Evolutionary conservation across 768 basidiomycete species (phyloP).

Genomic region (Wakefieldia striispora): DNA sequence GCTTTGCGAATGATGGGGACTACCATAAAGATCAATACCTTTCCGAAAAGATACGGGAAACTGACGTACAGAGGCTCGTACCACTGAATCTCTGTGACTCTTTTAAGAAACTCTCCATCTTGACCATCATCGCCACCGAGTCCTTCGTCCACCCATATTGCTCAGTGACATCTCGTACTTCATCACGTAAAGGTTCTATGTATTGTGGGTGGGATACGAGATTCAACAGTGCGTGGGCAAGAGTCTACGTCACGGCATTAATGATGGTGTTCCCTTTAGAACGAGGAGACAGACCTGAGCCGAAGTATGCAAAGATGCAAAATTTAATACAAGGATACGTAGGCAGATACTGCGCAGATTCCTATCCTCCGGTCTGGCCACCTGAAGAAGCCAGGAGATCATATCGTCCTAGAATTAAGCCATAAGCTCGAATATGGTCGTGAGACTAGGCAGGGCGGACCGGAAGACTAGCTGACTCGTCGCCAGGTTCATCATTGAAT

Average conservation of each 20-base stretch:
- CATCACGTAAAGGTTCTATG: constrained; percentile 39
- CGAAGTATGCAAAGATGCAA: constrained; percentile 36
- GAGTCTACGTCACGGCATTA: constrained; percentile 24
- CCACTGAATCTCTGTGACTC: constrained; percentile 39
- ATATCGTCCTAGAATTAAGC: constrained; percentile 33
- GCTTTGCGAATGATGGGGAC: constrained; percentile 34
- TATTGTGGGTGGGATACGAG: constrained; percentile 41
- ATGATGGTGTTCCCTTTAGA: neutral
- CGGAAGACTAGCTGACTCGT: constrained; percentile 30
- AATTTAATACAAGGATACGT: constrained; percentile 38
- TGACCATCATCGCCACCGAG: constrained; percentile 33
- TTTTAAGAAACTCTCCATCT: constrained; percentile 44
- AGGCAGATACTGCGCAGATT: constrained; percentile 30
- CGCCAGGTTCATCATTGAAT: constrained; percentile 23
- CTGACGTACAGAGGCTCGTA: constrained; percentile 31
- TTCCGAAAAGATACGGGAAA: neutral
- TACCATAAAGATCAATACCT: constrained; percentile 12
- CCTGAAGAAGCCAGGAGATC: constrained; percentile 41
- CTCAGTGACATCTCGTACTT: constrained; percentile 32
- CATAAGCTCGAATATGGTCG: constrained; percentile 4
- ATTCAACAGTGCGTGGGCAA: constrained; percentile 38
- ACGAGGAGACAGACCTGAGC: constrained; percentile 26
- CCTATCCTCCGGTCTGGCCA: constrained; percentile 24
- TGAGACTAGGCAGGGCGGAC: constrained; percentile 20
- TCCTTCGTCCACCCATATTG: constrained; percentile 34